A percentile compares a stretch with the other conserved stretches of the same genome.
Evolutionary conservation across 2,329 filamentous ascomycete genomes (phyloP).

Genomic region (Verticillium longisporum): DNA sequence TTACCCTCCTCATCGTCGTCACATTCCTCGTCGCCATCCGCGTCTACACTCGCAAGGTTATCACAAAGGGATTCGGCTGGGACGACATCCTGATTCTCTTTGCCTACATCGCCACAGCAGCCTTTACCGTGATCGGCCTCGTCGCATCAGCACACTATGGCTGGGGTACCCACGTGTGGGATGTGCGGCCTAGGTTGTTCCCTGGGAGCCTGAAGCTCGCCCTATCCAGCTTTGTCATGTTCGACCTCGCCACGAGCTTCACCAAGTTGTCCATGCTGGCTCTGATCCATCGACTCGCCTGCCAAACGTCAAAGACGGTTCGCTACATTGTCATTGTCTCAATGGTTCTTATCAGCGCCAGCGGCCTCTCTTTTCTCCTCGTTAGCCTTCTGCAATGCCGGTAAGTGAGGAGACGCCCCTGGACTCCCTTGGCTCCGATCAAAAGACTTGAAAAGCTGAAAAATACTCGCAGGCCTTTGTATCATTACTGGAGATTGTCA

Average conservation of each 20-base stretch:
- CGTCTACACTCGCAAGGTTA: slow-evolving; percentile 24
- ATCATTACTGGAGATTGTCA: slow-evolving; percentile 29
- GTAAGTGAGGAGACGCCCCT: slow-evolving; percentile 15
- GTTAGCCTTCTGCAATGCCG: slow-evolving; percentile 29
- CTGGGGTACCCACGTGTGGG: slow-evolving; percentile 27
- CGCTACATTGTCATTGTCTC: slow-evolving; percentile 21
- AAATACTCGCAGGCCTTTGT: slow-evolving; percentile 24
- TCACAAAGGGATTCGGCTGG: slow-evolving; percentile 25
- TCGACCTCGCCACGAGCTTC: slow-evolving; percentile 8
- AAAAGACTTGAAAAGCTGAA: neutral
- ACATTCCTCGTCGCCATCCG: slow-evolving; percentile 24
- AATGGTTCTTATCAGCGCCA: slow-evolving; percentile 20
- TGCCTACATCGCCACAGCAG: slow-evolving; percentile 27
- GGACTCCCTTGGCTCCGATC: neutral
- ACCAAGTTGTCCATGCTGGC: slow-evolving; percentile 10
- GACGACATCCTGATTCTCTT: slow-evolving; percentile 28
- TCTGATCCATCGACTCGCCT: slow-evolving; percentile 15
- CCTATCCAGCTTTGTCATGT: slow-evolving; percentile 21
- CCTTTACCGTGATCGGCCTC: slow-evolving; percentile 22
- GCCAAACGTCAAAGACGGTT: slow-evolving; percentile 21
- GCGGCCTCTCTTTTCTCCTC: slow-evolving; percentile 21
- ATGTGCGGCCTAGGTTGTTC: slow-evolving; percentile 16
- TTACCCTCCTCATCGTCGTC: slow-evolving; percentile 18
- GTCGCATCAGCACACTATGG: slow-evolving; percentile 17
- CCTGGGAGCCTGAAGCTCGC: slow-evolving; percentile 18